Conservation (phyloP, 495 filamentous ascomycete genomes). For the Cryomyces antarcticus region DNA sequence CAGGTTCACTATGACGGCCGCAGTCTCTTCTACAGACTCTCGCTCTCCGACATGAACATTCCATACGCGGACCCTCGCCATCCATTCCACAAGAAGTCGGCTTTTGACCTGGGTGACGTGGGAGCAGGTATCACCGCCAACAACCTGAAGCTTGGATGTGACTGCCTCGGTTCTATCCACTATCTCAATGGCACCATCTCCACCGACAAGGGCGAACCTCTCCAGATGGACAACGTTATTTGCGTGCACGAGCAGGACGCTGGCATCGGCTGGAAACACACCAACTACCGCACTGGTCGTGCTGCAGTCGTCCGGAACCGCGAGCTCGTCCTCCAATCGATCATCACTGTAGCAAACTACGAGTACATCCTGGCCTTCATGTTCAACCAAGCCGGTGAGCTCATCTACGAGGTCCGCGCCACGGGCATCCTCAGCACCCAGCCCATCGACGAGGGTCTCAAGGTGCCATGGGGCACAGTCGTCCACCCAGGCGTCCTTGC, state of each 20-base stretch:
- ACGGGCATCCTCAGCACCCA: slow-evolving; percentile 75
- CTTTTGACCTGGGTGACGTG: slow-evolving; percentile 61
- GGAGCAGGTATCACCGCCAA: slow-evolving; percentile 59
- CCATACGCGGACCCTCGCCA: slow-evolving; percentile 55
- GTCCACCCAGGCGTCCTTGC: slow-evolving; percentile 72
- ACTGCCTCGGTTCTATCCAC: slow-evolving; percentile 48
- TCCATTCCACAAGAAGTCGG: slow-evolving; percentile 58
- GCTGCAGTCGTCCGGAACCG: slow-evolving; percentile 46
- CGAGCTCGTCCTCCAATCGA: slow-evolving; percentile 47
- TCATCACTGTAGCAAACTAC: slow-evolving; percentile 44
- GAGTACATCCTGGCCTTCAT: slow-evolving; percentile 62
- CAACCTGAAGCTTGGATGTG: slow-evolving; percentile 35
- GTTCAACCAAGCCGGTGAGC: slow-evolving; percentile 67
- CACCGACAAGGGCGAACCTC: slow-evolving; percentile 34
- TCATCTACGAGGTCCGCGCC: slow-evolving; percentile 58
- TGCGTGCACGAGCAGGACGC: slow-evolving; percentile 61
- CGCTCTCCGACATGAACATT: slow-evolving; percentile 58
- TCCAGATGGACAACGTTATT: slow-evolving; percentile 47
- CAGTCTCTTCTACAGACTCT: slow-evolving; percentile 45
- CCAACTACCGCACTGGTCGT: slow-evolving; percentile 53
- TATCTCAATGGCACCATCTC: slow-evolving; percentile 42
- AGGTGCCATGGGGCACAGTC: slow-evolving; percentile 59
- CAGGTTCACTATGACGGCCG: slow-evolving; percentile 42
- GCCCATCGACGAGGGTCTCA: slow-evolving; percentile 50
- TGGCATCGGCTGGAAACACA: slow-evolving; percentile 67